Conservation (phyloP, 1,139 yeast genomes). For the Taiozyma sp. region DNA sequence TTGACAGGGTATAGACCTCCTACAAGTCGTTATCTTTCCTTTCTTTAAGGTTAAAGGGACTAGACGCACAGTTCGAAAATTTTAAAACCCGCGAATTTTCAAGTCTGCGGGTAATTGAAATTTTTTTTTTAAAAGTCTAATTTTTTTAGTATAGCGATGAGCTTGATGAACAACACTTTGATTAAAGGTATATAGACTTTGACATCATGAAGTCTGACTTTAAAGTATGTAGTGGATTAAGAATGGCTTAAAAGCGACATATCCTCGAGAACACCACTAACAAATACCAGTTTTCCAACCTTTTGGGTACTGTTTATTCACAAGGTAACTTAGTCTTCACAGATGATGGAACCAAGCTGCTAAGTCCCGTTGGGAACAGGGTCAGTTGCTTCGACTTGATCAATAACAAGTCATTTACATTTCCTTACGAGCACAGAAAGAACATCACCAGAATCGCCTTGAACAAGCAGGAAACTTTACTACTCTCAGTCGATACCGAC, state of each 20-base stretch:
- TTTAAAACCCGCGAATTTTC: neutral
- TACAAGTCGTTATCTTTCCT: neutral
- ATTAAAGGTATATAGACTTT: neutral
- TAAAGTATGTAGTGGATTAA: conserved; percentile 22
- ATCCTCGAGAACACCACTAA: conserved; percentile 9
- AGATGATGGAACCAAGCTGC: conserved; percentile 75
- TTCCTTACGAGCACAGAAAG: conserved; percentile 88
- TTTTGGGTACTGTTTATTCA: conserved; percentile 90
- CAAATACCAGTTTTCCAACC: conserved; percentile 62
- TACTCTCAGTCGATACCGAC: conserved; percentile 84
- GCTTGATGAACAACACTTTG: neutral
- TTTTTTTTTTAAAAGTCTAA: neutral
- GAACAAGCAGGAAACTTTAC: conserved; percentile 74
- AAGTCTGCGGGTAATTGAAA: conserved; percentile 1
- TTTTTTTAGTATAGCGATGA: conserved; percentile 2
- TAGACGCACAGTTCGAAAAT: neutral
- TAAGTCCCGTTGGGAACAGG: conserved; percentile 94
- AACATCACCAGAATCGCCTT: conserved; percentile 77
- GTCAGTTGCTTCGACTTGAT: conserved; percentile 85
- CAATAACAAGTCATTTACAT: conserved; percentile 83
- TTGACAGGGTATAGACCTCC: neutral
- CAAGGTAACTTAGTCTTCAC: conserved; percentile 89
- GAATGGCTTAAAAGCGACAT: neutral
- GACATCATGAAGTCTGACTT: conserved; percentile 48
- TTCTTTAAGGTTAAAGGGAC: neutral